Base-by-base conservation (phyloP, 2,329 filamentous ascomycete genomes). In the Thermothelomyces thermophilus region DNA sequence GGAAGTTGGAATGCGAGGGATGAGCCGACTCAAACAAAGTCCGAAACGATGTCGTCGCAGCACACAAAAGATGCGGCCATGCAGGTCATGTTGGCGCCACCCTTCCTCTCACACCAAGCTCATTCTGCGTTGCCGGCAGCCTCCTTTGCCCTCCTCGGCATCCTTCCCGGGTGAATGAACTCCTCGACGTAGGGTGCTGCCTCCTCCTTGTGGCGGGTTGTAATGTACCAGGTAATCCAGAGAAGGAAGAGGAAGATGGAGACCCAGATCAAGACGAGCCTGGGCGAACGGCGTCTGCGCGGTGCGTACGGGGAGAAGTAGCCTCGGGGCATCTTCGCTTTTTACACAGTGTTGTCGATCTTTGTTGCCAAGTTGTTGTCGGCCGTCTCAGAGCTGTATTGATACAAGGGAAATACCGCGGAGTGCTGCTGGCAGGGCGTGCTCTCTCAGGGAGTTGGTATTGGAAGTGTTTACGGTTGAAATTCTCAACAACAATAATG, bases 211-310 rank as follows among this genome's bases (percentile, higher is more conserved):
- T 57, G 55, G 5, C 56, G 54, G 4, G 55, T 55, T 17, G 52
- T 44, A n/a, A 62, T 46, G 42, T 51, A 60, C 56, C 56, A 60
- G 4, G 53, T 59, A 34, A 56, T 6, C 45, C 56, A 54, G 5
- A 58, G 30, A 11, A 60, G 39, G 24, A 52, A 41, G 39, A 54
- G 28, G 30, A 62, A 60, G 22, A 44, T 45, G 34, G 40, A 35
- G 28, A 60, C 40, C 58, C 58, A 62, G 20, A 59, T 9, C 9
- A 56, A 2, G 20, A 60, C 53, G 20, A 62, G 50, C 24, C 48
- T 46, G 33, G 50, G 39, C 14, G 55, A 60, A 4, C 48, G 53
- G n/a, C 52, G 50, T 8, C 46, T 46, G n/a, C 51, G 53, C 7
- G 48, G 55, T 24, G 45, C 41, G 51, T 60, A 61, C 41, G 53